Base-by-base conservation (phyloP, 371 early-diverging fungal genomes). In the Rhizopus sp. region DNA sequence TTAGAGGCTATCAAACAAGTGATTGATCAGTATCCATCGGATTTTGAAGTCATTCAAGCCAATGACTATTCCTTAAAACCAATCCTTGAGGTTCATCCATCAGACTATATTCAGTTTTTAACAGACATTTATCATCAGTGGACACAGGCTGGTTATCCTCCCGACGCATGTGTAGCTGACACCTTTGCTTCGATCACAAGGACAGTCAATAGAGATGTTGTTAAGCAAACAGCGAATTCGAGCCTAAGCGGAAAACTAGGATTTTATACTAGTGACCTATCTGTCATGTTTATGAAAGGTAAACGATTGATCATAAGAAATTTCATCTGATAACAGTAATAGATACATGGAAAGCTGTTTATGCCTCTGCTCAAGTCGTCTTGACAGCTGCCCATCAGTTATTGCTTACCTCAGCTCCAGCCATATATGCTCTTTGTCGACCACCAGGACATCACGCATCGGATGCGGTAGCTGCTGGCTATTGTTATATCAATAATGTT, bases 361-460 rank as follows among this genome's bases (percentile, higher is more conserved):
- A 87, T 64, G 76, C 72, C 7, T 85, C 88, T 1, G 87, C 79
- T 1, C 88, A 90, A 60, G 72, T 87, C 10, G 86, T 82, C 3
- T 61, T 88, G 32, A 82, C 88, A 1, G 90, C 82, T 4, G 77
- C 83, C 0, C 74, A 85, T 52, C 60, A 70, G 6, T 57, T 90
- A 12, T 12, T 29, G 16, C 54, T 63, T 13, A 56, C 47, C 6
- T 59, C 58, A 6, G 9, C 16, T 8, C 46, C 62, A 2, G 63
- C 69, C 0, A 63, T 85, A n/a, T 89, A 87, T 67, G 88, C 88
- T 1, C 65, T 88, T 7, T 87, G 85, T 55, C 70, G 90, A 38
- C 90, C 88, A 4, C 90, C 88, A 1, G 88, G 87, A 0, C 87
- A 86, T 50, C 87, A 86, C 57, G 83, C 87, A 0, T 70, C 80